Evolutionary conservation across 2,329 filamentous ascomycete genomes (phyloP), one percentile per base, ranked within the genome.

Genomic region (Teratosphaeriaceae sp.): DNA sequence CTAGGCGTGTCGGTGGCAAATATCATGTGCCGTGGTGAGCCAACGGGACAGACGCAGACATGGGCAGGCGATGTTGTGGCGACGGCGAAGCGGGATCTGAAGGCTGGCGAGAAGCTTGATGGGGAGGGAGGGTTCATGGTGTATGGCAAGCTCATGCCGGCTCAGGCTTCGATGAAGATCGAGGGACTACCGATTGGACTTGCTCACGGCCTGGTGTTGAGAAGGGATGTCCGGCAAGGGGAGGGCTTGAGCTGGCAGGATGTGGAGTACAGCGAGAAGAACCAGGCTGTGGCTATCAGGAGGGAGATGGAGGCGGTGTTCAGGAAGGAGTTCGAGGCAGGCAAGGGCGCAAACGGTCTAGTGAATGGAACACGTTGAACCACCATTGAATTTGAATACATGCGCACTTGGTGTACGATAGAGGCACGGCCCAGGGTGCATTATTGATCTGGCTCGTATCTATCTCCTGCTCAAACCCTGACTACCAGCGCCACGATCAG

Each of bases 81-180:
- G 4, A 71, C 67, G 3, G 67, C 68, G 19, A 72, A 71, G 57
- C 60, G 65, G 8, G 66, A 71, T 43, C 58, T 72, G n/a, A 59
- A 64, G 37, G 61, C 61, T 11, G 67, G 65, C 30, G 70, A 71
- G 55, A 68, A 63, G 55, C 59, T 71, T 0, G 69, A 71, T 45
- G 67, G 66, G 2, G 67, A 70, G 48, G 68, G 67, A 13, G 69
- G 68, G 2, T 72, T 65, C 51, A 69, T 66, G 49, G 68, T 69
- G 8, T 70, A 68, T 46, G 68, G 69, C 6, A 67, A 64, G 45
- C 55, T 72, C 7, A 66, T 68, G 62, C 62, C 62, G 2, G 66
- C 67, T 0, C 54, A 60, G 37, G 58, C 60, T 18, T 70, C 66
- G 2, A 58, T 71, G 52, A 54, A 53, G 6, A 68, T 69, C 40